These are phyloP conservation scores for Saposhnikovia divaricata DNA, from an alignment of 129 eudicot species.

Conservation along the genomic window DNA sequence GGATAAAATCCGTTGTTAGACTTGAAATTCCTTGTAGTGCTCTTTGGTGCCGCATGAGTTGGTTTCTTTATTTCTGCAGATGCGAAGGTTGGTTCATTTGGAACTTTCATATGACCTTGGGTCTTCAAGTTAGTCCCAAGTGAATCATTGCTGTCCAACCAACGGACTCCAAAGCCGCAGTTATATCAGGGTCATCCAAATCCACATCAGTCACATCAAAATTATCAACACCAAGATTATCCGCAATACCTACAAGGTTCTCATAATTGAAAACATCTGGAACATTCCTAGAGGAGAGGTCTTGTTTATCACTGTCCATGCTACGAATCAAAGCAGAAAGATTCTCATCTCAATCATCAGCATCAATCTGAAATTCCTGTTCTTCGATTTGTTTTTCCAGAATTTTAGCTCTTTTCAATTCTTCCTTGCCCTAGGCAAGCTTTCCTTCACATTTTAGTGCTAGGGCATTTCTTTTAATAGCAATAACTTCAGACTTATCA, in stretches of 20 bases:
- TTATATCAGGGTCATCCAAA: conserved; percentile 73
- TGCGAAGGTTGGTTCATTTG: neutral
- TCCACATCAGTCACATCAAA: conserved; percentile 79
- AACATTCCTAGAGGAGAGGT: conserved; percentile 29
- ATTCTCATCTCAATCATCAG: conserved; percentile 75
- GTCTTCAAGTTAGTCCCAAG: conserved; percentile 14
- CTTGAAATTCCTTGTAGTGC: no score
- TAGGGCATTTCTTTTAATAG: conserved; percentile 75
- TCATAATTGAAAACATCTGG: conserved; percentile 39
- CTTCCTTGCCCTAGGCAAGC: conserved; percentile 81
- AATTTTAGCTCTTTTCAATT: conserved; percentile 80
- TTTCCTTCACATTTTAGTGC: conserved; percentile 78
- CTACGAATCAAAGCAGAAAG: conserved; percentile 57
- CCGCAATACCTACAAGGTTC: conserved; percentile 32
- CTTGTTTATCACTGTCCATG: conserved; percentile 45
- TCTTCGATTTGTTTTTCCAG: conserved; percentile 94
- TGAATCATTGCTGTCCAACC: conserved; percentile 59
- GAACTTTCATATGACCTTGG: neutral
- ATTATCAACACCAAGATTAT: conserved; percentile 43
- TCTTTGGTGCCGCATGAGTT: conserved; percentile 29
- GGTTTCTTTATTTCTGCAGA: conserved; percentile 3
- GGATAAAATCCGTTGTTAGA: no score
- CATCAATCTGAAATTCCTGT: conserved; percentile 67
- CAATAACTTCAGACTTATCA: conserved; percentile 59
- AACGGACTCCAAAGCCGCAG: conserved; percentile 71